phyloP scores from a whole-genome alignment of 2,329 filamentous ascomycete species.

The Madurella mycetomatis region DNA sequence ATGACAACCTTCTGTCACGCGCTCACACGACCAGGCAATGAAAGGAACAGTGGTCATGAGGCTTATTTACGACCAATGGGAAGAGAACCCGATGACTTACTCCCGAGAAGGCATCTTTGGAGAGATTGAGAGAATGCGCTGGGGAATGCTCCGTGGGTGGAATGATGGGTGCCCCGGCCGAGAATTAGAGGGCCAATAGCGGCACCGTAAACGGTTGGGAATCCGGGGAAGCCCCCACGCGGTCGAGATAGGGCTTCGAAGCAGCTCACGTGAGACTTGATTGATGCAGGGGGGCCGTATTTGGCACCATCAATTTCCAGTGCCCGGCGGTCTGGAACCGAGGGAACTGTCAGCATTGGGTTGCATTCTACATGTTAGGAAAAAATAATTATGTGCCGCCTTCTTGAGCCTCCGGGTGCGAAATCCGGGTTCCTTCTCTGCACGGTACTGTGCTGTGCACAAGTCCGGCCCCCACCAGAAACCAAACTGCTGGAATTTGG shows the following conservation, averaged over 20 bases:
- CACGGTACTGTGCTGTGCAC: background rate
- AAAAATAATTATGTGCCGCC: background rate
- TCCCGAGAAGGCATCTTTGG: background rate
- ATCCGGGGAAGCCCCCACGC: slow-evolving; percentile 10
- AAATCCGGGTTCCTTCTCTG: background rate
- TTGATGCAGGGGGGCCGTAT: slow-evolving; percentile 4
- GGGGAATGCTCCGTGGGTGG: background rate
- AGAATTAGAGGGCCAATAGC: slow-evolving; percentile 1
- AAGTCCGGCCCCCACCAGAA: background rate
- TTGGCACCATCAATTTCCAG: background rate
- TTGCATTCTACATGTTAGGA: no score
- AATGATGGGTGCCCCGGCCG: background rate
- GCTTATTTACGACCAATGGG: background rate
- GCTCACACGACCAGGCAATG: no score
- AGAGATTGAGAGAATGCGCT: background rate
- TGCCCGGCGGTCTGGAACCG: no score
- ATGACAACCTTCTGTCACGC: no score
- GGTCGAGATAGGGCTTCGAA: background rate
- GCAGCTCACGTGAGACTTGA: slow-evolving; percentile 10
- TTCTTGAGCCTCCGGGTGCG: slow-evolving; percentile 1
- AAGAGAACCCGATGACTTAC: background rate
- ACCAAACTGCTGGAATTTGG: slow-evolving; percentile 8
- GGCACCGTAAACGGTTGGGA: slow-evolving; percentile 1
- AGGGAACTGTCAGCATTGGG: no score
- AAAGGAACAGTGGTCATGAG: background rate